A percentile compares a stretch with the other conserved stretches of the same genome.
Conservation (phyloP, 192 early-diverging fungal genomes). For the Backusella psychrophila region DNA sequence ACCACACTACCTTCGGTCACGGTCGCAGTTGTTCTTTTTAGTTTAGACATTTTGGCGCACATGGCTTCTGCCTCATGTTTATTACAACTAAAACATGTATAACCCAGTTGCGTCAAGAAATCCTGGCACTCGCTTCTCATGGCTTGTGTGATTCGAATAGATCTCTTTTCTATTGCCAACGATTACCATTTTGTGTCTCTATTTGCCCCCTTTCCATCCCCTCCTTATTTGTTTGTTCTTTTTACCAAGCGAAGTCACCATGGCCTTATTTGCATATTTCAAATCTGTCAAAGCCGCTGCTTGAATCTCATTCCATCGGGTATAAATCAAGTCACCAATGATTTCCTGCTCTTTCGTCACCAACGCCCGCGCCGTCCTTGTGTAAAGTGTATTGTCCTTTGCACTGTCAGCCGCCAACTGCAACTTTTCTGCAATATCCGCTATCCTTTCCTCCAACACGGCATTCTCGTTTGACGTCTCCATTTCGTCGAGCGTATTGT, state of each 20-base stretch:
- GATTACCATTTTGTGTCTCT: neutral
- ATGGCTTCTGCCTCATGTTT: slow-evolving; percentile 64
- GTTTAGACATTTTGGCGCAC: slow-evolving; percentile 54
- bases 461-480: slow-evolving; percentile 8
- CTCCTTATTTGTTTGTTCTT: neutral
- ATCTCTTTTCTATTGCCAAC: slow-evolving; percentile 43
- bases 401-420: neutral
- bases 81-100: slow-evolving; percentile 43
- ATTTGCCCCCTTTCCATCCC: neutral
- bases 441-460: neutral
- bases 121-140: slow-evolving; percentile 44
- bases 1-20: slow-evolving; percentile 52
- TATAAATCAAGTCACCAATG: slow-evolving; percentile 14
- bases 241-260: slow-evolving; percentile 16
- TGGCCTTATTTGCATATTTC: slow-evolving; percentile 11
- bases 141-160: slow-evolving; percentile 44
- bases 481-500: slow-evolving; percentile 19
- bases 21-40: slow-evolving; percentile 50
- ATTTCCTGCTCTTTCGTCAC: slow-evolving; percentile 18
- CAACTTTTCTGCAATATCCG: slow-evolving; percentile 6
- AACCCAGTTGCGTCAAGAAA: slow-evolving; percentile 51
- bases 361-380: slow-evolving; percentile 21
- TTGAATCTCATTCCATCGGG: slow-evolving; percentile 4
- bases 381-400: slow-evolving; percentile 29
- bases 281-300: slow-evolving; percentile 1